Conservation (phyloP, 2,329 filamentous ascomycete species). For the Aspergillus melleus region DNA sequence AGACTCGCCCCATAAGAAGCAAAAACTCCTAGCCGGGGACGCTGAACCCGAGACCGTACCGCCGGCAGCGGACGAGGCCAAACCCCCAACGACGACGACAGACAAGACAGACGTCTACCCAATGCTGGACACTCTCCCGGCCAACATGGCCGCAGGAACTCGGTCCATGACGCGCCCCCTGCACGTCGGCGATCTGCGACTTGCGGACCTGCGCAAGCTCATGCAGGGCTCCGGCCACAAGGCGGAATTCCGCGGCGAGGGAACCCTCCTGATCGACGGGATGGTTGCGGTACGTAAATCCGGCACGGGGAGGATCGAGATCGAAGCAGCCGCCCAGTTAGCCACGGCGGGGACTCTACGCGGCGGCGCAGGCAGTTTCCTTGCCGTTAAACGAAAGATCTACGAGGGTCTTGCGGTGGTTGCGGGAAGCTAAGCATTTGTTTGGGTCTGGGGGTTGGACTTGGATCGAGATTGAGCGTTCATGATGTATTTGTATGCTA, state of each 20-base stretch:
- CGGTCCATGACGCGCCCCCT: slow-evolving; percentile 80
- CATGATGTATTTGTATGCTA: slow-evolving; percentile 3
- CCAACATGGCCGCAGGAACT: slow-evolving; percentile 67
- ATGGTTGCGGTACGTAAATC: slow-evolving; percentile 87
- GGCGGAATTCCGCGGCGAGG: slow-evolving; percentile 91
- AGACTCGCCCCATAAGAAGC: slow-evolving; percentile 51
- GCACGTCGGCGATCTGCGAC: slow-evolving; percentile 87
- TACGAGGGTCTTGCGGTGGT: slow-evolving; percentile 94
- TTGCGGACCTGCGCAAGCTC: slow-evolving; percentile 81
- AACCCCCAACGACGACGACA: slow-evolving; percentile 22
- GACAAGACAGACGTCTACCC: slow-evolving; percentile 43
- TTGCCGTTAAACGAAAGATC: slow-evolving; percentile 84
- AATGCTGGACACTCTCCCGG: slow-evolving; percentile 60
- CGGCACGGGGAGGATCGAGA: slow-evolving; percentile 80
- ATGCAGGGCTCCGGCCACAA: slow-evolving; percentile 81
- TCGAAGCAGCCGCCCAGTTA: slow-evolving; percentile 71
- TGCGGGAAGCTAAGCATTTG: slow-evolving; percentile 61
- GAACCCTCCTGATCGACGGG: slow-evolving; percentile 84
- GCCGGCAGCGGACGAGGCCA: slow-evolving; percentile 19
- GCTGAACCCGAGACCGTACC: slow-evolving; percentile 12
- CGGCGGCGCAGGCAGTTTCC: slow-evolving; percentile 68
- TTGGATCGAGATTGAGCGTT: not conserved
- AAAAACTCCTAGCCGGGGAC: slow-evolving; percentile 51
- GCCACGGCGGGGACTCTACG: slow-evolving; percentile 44
- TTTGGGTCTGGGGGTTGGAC: not conserved